phyloP scores from a whole-genome alignment of 352 stramenopile genomes.

The Phytopythium aichiense region DNA sequence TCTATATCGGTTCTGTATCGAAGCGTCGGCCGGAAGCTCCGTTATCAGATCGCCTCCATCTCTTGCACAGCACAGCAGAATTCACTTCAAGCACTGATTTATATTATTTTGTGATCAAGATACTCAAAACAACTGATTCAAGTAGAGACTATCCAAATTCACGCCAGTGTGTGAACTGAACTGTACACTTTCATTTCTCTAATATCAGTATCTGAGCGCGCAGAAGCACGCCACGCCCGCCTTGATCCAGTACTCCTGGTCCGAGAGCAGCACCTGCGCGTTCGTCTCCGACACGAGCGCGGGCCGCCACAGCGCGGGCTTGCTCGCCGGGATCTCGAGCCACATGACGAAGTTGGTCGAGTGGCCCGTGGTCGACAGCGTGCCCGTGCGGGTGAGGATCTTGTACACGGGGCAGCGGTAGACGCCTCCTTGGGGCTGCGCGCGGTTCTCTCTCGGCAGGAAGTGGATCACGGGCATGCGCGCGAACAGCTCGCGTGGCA shows the following conservation, averaged over 20 bases:
- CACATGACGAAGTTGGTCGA: conserved; percentile 98
- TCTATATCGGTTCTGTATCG: neutral
- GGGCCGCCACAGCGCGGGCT: conserved; percentile 75
- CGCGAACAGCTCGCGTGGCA: conserved; percentile 92
- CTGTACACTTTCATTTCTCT: neutral
- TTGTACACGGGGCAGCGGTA: conserved; percentile 96
- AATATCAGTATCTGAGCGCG: conserved; percentile 88
- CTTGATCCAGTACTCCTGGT: conserved; percentile 96
- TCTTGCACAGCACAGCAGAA: neutral
- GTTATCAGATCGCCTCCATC: neutral
- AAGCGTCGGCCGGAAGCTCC: neutral
- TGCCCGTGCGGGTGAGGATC: conserved; percentile 91
- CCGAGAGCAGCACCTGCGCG: conserved; percentile 82
- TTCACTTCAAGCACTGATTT: conserved; percentile 6
- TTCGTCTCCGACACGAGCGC: conserved; percentile 94
- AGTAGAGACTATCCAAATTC: too few species aligned
- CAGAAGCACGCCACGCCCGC: conserved; percentile 93
- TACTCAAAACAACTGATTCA: neutral
- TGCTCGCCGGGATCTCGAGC: conserved; percentile 92
- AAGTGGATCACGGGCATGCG: conserved; percentile 89
- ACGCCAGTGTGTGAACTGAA: neutral
- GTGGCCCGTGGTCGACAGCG: conserved; percentile 94
- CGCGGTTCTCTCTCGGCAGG: conserved; percentile 76
- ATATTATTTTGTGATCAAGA: neutral
- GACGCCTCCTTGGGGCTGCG: conserved; percentile 71